Evolutionary conservation across 1,139 yeast species (phyloP), one percentile per base, ranked within the genome.

Genomic region (Zygotorulaspora mrakii): DNA sequence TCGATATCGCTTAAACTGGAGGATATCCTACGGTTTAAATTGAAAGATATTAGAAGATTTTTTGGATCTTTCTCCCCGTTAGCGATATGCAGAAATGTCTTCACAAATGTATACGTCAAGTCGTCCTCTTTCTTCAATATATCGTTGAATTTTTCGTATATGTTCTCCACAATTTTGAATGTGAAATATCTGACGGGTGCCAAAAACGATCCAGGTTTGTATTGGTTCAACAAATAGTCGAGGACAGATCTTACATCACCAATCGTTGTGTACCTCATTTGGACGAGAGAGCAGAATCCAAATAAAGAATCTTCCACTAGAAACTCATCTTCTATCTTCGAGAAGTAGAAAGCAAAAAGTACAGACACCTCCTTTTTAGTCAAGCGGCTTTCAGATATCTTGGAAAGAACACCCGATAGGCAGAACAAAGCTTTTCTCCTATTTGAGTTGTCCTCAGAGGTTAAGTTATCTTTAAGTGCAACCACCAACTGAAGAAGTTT

Each of bases 1-100:
- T 52, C 46, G 26, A 69, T 67, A 37, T 79, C 70, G 1, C 64
- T 59, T 33, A 83, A 70, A 7, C 52, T 50, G 6, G 64, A 50
- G 18, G 82, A 71, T 17, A 91, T 74, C 3, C 43, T 42, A 9
- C 64, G 53, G 52, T 82, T 78, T 37, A 87, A 61, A 3, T 68
- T 63, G 55, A 91, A 88, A 0, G 95, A 85, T 1, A 73, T 48
- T 52, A 91, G 62, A 47, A 91, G 69, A 59, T 94, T 91, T 43
- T 87, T 70, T 3, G 99, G 99, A 61, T 91, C 98, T 56, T 91
- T 94, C 57, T 91, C 99, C 18, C 95, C 95, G 8, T 77, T 70
- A 3, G 95, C 85, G 32, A 87, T 59, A 44, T 78, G 77, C 25
- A 84, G 61, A 52, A 82, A 88, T 0, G 82, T 62, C 38, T 71